phyloP scores from a whole-genome alignment of 2,329 filamentous ascomycete genomes.

The Botrytis pseudocinerea region DNA sequence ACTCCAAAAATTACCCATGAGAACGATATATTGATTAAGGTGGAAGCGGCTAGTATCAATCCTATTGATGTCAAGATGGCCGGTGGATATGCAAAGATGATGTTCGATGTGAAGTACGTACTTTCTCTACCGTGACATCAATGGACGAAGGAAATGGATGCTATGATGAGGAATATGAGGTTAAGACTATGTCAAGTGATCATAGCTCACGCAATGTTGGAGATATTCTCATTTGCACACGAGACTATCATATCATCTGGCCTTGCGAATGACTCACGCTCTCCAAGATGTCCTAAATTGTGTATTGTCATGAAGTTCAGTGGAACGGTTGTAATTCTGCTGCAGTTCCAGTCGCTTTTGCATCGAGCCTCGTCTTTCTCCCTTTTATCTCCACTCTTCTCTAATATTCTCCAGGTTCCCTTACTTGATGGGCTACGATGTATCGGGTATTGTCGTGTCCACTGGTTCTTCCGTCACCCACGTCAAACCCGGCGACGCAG shows the following conservation, averaged over 20 bases:
- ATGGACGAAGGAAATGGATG: not conserved
- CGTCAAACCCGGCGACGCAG: conserved; percentile 45
- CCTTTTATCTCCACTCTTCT: too few species aligned
- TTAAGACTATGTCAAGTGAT: not conserved
- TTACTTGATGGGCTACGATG: conserved; percentile 48
- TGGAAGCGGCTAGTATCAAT: conserved; percentile 49
- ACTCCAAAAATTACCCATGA: conserved; percentile 47
- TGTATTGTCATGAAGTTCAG: not conserved
- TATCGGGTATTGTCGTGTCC: conserved; percentile 44
- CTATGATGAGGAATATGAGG: not conserved
- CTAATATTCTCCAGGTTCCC: conserved; percentile 42
- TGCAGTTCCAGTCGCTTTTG: too few species aligned
- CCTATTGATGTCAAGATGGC: conserved; percentile 47
- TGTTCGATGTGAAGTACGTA: conserved; percentile 5
- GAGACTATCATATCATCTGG: not conserved
- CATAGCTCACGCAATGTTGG: not conserved
- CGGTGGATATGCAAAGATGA: conserved; percentile 34
- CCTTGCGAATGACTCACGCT: not conserved
- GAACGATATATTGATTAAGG: conserved; percentile 48
- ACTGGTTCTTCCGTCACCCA: conserved; percentile 41
- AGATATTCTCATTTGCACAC: not conserved
- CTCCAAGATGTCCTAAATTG: not conserved
- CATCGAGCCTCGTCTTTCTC: not conserved
- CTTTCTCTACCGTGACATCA: not conserved
- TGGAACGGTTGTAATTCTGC: not conserved